Evolutionary conservation across 2,329 filamentous ascomycete genomes (phyloP).

Genomic region (Sclerotiophoma versabilis): DNA sequence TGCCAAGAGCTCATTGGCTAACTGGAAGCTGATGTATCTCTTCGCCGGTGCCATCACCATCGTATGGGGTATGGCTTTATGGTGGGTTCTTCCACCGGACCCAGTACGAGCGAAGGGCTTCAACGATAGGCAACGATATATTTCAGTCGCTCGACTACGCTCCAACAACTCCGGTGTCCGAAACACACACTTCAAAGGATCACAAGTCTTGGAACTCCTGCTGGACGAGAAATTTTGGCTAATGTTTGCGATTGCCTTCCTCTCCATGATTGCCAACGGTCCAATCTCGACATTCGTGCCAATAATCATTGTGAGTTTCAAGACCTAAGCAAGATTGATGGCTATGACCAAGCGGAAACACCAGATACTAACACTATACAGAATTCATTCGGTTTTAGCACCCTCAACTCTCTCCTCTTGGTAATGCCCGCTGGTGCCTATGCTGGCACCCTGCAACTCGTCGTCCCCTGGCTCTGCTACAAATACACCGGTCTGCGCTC

Average conservation of each 20-base stretch:
- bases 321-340: not conserved
- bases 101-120: constrained; percentile 49
- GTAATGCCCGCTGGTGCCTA: constrained; percentile 30
- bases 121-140: constrained; percentile 45
- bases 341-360: not conserved
- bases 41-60: constrained; percentile 33
- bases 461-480: constrained; percentile 28
- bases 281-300: constrained; percentile 29
- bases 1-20: constrained; percentile 18
- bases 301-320: constrained; percentile 24
- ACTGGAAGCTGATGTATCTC: constrained; percentile 36
- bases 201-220: constrained; percentile 66
- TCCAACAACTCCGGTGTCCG: constrained; percentile 77
- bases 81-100: constrained; percentile 50
- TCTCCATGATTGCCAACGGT: constrained; percentile 36
- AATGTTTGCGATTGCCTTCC: constrained; percentile 29
- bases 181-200: constrained; percentile 69
- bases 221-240: constrained; percentile 63
- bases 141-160: constrained; percentile 71
- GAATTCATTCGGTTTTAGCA: constrained; percentile 28
- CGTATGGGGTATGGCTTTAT: constrained; percentile 35
- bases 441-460: constrained; percentile 26
- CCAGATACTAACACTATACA: not conserved
- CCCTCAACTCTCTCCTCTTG: constrained; percentile 27
- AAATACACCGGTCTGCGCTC: constrained; percentile 26